Base-by-base conservation (phyloP, 352 stramenopile species). In the Thalassiosira exigua region DNA sequence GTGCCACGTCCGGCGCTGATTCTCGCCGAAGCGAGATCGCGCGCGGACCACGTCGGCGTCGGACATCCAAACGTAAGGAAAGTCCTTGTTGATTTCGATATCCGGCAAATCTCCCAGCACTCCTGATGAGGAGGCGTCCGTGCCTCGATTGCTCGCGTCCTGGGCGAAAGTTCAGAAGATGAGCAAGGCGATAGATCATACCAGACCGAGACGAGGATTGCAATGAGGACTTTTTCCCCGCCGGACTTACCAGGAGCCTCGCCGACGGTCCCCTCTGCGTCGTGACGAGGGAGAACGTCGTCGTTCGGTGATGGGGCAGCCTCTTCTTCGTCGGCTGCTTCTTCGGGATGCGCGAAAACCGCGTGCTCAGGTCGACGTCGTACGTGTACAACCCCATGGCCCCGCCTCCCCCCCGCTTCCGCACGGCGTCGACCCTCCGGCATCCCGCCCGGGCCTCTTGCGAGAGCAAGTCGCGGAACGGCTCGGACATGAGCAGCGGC, bases 401-500 rank as follows among this genome's bases (percentile, higher is more conserved):
- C 32, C 50, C 32, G 1, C 72, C 60, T 41, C 41, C 67, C 26
- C 78, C 60, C 12, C 61, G 26, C 53, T 67, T 81, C 30, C 66
- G 64, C 14, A 86, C 62, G 7, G 58, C 14, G 59, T 84, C 79
- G 26, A 86, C 73, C 68, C 81, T 75, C 3, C 79, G 67, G 30
- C 79, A 86, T 42, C 65, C 61, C 39, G 62, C 48, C 24, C 46
- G 27, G 21, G 69, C 79, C 51, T 84, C 57, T 22, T 68, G 21
- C 30, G 73, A 84, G 32, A 86, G 64, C 12, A 86, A 53, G 12
- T 81, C 69, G 21, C 73, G 76, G 44, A 86, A 86, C 42, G 66
- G 73, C 57, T 81, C 74, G 1, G 79, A 86, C 74, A 86, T 81
- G 27, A 86, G 65, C 32, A 86, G 60, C 22, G 79, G 48, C 12